These are phyloP conservation scores for Globisporangium carolinianum DNA, from an alignment of 352 stramenopile species.

Conservation along the genomic window DNA sequence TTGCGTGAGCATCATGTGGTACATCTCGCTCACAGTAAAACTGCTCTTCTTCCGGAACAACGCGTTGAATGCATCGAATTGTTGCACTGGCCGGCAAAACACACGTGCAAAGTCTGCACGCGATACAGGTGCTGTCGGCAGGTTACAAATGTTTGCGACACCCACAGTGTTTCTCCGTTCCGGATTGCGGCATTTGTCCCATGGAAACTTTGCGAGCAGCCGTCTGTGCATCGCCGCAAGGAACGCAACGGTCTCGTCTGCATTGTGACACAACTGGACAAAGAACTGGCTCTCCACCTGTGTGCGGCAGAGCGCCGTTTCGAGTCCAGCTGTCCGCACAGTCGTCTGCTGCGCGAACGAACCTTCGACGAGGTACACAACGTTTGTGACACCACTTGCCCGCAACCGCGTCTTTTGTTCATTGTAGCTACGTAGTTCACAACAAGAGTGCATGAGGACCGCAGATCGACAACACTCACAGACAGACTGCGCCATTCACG, in stretches of 20 bases:
- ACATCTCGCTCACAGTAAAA: constrained; percentile 67
- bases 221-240: constrained; percentile 56
- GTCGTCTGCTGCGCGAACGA: constrained; percentile 69
- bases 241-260: constrained; percentile 75
- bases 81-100: constrained; percentile 43
- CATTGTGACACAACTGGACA: constrained; percentile 66
- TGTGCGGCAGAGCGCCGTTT: constrained; percentile 71
- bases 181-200: constrained; percentile 23
- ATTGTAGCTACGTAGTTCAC: constrained; percentile 28
- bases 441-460: not conserved
- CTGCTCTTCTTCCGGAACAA: constrained; percentile 71
- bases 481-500: not conserved
- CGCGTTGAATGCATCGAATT: constrained; percentile 57
- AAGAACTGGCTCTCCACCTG: constrained; percentile 83
- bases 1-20: constrained; percentile 83
- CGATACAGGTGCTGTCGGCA: too few relatives aligned
- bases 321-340: constrained; percentile 43
- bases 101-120: constrained; percentile 16
- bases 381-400: constrained; percentile 58
- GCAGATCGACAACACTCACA: not conserved
- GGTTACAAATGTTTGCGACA: not conserved
- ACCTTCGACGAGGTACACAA: constrained; percentile 83
- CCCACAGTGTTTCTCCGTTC: constrained; percentile 10
- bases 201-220: constrained; percentile 51
- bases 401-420: constrained; percentile 73